These are phyloP conservation scores for Solanum chaucha DNA, from an alignment of 257 asterid genomes.

Conservation along the genomic window DNA sequence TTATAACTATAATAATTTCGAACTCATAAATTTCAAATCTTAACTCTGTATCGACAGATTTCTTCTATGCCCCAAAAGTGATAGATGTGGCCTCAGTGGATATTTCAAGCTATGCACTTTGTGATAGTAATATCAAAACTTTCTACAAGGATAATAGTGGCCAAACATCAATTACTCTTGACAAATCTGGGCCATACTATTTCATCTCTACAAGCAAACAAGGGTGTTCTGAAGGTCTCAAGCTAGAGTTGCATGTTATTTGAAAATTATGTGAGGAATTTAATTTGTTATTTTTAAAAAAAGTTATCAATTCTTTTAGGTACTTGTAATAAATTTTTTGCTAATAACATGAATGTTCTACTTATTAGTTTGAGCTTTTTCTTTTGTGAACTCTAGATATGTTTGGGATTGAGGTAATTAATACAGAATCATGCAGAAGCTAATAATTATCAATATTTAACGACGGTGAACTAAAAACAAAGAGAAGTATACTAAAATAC, in stretches of 20 bases:
- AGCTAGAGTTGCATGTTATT: background rate
- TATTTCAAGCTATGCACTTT: constrained; percentile 1
- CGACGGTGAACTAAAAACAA: background rate
- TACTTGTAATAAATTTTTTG: background rate
- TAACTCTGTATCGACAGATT: background rate
- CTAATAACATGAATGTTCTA: background rate
- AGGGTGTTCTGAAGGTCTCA: background rate
- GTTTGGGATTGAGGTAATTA: background rate
- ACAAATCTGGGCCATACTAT: background rate
- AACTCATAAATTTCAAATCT: background rate
- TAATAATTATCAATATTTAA: background rate
- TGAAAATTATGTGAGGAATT: background rate
- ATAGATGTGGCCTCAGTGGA: background rate
- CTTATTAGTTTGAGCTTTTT: background rate
- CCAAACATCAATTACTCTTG: background rate
- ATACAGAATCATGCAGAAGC: background rate
- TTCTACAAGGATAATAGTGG: background rate
- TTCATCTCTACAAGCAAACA: background rate
- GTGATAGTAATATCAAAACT: background rate
- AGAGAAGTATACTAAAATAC: background rate
- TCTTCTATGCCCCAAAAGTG: background rate
- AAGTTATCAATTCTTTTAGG: background rate
- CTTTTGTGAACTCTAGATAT: background rate
- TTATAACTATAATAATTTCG: no score
- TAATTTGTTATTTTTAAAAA: background rate